These are phyloP conservation scores for Xylariaceae sp. DNA, from an alignment of 2,329 filamentous ascomycete genomes.

Conservation along the genomic window DNA sequence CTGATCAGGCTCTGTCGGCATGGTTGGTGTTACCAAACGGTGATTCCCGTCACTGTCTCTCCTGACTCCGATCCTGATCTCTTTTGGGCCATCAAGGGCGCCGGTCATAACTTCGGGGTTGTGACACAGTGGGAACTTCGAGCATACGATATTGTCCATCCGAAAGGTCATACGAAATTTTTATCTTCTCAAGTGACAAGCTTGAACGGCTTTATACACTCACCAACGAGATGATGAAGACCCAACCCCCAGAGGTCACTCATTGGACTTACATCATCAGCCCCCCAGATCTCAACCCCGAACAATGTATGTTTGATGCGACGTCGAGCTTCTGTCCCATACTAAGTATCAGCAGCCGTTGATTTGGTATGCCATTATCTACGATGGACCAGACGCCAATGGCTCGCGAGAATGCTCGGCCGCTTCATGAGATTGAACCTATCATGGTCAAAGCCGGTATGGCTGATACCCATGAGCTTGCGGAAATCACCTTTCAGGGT, in stretches of 20 bases:
- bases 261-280: conserved; percentile 18
- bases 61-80: conserved; percentile 27
- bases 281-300: conserved; percentile 10
- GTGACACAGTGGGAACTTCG: conserved; percentile 19
- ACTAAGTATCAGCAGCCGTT: conserved; percentile 12
- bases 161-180: conserved; percentile 22
- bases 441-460: conserved; percentile 14
- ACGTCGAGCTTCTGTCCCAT: no score
- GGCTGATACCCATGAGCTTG: conserved; percentile 16
- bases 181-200: conserved; percentile 21
- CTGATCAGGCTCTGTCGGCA: conserved; percentile 21
- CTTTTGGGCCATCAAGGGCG: conserved; percentile 23
- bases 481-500: conserved; percentile 16
- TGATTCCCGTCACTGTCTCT: conserved; percentile 18
- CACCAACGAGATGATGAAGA: conserved; percentile 10
- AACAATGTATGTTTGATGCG: conserved; percentile 12
- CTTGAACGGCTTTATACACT: conserved; percentile 14
- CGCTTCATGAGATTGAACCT: conserved; percentile 15
- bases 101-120: conserved; percentile 24
- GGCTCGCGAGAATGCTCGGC: conserved; percentile 17
- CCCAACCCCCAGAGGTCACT: conserved; percentile 13
- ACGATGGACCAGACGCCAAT: conserved; percentile 14
- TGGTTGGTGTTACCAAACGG: conserved; percentile 17
- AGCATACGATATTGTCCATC: conserved; percentile 7
- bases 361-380: conserved; percentile 23